phyloP scores from a whole-genome alignment of 202 grass and related monocot genomes.

The Musa balbisiana region DNA sequence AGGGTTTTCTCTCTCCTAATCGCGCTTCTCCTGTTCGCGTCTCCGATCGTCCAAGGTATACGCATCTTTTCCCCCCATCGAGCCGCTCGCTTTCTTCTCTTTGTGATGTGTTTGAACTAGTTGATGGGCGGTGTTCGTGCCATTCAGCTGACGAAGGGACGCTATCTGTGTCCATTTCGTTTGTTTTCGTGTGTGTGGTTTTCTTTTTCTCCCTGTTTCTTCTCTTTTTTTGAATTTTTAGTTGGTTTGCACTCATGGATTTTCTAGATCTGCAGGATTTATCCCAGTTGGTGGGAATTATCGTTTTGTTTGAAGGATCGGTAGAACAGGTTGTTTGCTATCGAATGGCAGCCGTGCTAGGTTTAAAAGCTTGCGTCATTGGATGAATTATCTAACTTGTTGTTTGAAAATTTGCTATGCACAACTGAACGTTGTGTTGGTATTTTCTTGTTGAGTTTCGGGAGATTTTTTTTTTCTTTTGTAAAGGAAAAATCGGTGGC shows the following conservation, averaged over 20 bases:
- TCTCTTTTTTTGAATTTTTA: neutral
- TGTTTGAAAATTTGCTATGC: no score
- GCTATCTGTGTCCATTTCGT: neutral
- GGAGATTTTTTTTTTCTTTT: no score
- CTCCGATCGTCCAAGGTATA: constrained; percentile 34
- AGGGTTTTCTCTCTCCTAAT: constrained; percentile 36
- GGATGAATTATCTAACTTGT: no score
- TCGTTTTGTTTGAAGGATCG: no score
- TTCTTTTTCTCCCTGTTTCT: neutral
- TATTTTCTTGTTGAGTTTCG: no score
- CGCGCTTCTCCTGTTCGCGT: constrained; percentile 32
- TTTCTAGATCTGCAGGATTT: neutral
- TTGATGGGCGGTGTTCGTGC: neutral
- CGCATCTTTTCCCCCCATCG: neutral
- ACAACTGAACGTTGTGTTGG: no score
- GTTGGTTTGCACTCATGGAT: neutral
- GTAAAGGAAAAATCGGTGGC: no score
- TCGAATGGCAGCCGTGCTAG: no score
- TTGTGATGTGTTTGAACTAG: neutral
- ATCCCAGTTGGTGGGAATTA: no score
- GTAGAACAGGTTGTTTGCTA: no score
- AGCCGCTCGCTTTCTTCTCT: neutral
- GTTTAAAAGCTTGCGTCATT: no score
- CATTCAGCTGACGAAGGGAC: neutral
- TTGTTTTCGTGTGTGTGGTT: neutral